phyloP scores from a whole-genome alignment of 805 yeast species.

The Cephaloascus albidus region DNA sequence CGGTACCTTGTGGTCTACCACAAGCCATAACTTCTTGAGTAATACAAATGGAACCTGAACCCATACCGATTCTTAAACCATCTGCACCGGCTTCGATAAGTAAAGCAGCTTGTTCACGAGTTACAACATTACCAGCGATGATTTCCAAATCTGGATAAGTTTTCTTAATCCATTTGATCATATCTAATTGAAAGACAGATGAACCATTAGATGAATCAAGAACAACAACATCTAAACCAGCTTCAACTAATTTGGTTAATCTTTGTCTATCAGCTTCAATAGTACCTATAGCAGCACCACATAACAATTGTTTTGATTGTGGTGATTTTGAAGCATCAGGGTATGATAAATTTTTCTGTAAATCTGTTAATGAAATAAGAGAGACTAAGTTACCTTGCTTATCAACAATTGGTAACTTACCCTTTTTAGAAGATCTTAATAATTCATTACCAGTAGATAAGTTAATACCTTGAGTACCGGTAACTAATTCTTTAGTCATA shows the following conservation, averaged over 20 bases:
- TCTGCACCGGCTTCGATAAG: conserved; percentile 95
- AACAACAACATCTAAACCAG: conserved; percentile 95
- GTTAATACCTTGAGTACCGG: conserved; percentile 76
- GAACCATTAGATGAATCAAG: conserved; percentile 97
- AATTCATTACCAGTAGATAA: conserved; percentile 84
- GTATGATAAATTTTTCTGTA: conserved; percentile 89
- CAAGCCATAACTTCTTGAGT: conserved; percentile 99
- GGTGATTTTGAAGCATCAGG: conserved; percentile 94
- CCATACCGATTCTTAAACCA: conserved; percentile 98
- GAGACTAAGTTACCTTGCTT: conserved; percentile 67
- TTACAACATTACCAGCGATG: conserved; percentile 97
- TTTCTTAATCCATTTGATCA: conserved; percentile 85
- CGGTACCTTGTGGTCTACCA: conserved; percentile 99
- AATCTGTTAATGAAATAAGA: conserved; percentile 88
- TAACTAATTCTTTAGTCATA: conserved; percentile 85
- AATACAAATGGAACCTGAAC: conserved; percentile 98
- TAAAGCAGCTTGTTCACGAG: conserved; percentile 97
- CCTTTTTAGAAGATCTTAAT: conserved; percentile 89
- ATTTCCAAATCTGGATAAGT: conserved; percentile 76
- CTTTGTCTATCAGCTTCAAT: conserved; percentile 82
- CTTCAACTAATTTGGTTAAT: conserved; percentile 75
- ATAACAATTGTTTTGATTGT: conserved; percentile 86
- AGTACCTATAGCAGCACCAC: conserved; percentile 99
- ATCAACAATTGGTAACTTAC: conserved; percentile 94
- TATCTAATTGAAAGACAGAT: conserved; percentile 87